Base-by-base conservation (phyloP, 345 rosid genomes). In the Erucastrum elatum region DNA sequence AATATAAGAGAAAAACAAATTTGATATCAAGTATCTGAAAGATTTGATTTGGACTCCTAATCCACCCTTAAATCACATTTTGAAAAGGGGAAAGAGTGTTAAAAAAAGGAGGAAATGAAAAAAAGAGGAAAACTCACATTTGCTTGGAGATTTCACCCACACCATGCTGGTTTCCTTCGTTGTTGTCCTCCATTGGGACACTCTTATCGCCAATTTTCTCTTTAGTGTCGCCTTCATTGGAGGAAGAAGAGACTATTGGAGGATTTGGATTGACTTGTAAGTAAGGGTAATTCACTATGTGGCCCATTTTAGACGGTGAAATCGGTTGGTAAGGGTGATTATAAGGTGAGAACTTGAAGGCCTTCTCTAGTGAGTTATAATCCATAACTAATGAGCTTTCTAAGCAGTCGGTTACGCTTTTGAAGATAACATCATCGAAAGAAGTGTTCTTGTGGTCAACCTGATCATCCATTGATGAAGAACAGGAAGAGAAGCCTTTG, bases 191-290 rank as follows among this genome's bases (percentile, higher is more conserved):
- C 67, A n/a, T 29, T 37, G 27, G 87, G 58, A 68, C 79, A 70
- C 55, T 81, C 31, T 72, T 80, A 71, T 86, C 87, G 27, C 80
- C 44, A 3, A 83, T 68, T 51, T 80, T 89, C 27, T 90, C 73
- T 72, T 88, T 84, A 39, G 84, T 81, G 5, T 85, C 86, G 3
- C 85, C 86, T 69, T 90, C 94, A 17, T 75, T 84, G 4, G 90
- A 87, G 49, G 88, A 87, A 35, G 89, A 90, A 46, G 94, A 88
- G 78, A 85, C 74, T 2, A 66, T 1, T 0, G 92, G 84, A 71
- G 91, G 87, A 78, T 79, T 87, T 4, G 82, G 80, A 9, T 0
- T 58, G 49, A 63, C 39, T 33, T 69, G 69, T 68, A 75, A 39
- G 72, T 53, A 51, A 64, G 75, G 71, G 60, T 69, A 56, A 21